phyloP scores from a whole-genome alignment of 768 basidiomycete species.

The Pisolithus marmoratus region DNA sequence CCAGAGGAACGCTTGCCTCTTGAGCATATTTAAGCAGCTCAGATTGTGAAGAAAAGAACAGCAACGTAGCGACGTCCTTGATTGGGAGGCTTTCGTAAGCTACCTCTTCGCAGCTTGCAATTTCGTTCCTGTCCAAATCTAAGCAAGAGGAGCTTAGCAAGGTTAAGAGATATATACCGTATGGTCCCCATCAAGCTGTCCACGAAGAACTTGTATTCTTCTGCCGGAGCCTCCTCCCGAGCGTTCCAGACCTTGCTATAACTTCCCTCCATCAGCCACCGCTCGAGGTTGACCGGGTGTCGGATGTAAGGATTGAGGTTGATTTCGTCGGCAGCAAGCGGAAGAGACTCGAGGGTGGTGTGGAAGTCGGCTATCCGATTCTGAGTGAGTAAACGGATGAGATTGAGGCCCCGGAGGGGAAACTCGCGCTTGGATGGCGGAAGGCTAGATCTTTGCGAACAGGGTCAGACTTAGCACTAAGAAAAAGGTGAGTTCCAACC shows the following conservation, averaged over 20 bases:
- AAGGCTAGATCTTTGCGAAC: conserved; percentile 52
- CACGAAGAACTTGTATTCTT: conserved; percentile 93
- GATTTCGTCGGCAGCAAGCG: conserved; percentile 61
- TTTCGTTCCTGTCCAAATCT: conserved; percentile 68
- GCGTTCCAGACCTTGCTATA: conserved; percentile 99
- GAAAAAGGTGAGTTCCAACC: conserved; percentile 31
- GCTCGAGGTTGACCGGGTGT: conserved; percentile 87
- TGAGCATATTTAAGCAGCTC: conserved; percentile 82
- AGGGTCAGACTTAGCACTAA: conserved; percentile 2
- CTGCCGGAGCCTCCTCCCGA: conserved; percentile 84
- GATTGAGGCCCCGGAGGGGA: conserved; percentile 85
- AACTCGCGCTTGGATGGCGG: conserved; percentile 84
- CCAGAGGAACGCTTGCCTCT: conserved; percentile 43
- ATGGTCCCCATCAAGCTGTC: conserved; percentile 94
- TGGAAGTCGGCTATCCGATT: conserved; percentile 98
- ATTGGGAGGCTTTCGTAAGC: conserved; percentile 90
- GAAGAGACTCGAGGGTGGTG: conserved; percentile 88
- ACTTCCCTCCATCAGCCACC: conserved; percentile 98
- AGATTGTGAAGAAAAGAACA: conserved; percentile 83
- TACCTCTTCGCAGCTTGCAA: conserved; percentile 92
- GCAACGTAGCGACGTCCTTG: conserved; percentile 81
- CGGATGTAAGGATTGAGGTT: conserved; percentile 66
- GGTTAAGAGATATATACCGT: conserved; percentile 47
- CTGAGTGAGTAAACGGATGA: conserved; percentile 90
- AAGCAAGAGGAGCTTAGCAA: not conserved